Base-by-base conservation (phyloP, 2,329 filamentous ascomycete species). In the Nothophaeocryptopus gaeumannii region DNA sequence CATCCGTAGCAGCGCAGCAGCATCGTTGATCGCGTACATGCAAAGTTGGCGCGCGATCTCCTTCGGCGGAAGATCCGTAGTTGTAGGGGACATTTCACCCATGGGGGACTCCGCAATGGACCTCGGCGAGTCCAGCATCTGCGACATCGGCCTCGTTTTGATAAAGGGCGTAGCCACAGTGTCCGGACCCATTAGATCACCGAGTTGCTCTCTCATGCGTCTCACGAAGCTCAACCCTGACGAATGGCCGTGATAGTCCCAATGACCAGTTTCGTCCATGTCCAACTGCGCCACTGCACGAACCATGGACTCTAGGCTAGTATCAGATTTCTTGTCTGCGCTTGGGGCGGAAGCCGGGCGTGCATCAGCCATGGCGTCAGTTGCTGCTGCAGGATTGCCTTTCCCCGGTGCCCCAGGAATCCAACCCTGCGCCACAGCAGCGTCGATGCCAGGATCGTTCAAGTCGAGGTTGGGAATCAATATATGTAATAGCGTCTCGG, bases 221-320 rank as follows among this genome's bases (percentile, higher is more conserved):
- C 83, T 82, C 60, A 96, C 79, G 67, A 96, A 99, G 55, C 92
- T 89, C 37, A 91, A 80, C 2, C 92, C 91, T 0, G 93, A 97
- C 0, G 92, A 96, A 56, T 88, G 87, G 40, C 93, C 93, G 65
- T 95, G 89, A 63, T 96, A 99, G 69, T 97, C 91, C 84, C 90
- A 95, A 61, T 93, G 84, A 36, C 92, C 92, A 61, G 85, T 83
- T 60, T 97, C 92, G 62, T 95, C 90, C 31, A 97, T 78, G 63
- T 97, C 92, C 13, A 99, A 78, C 66, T 91, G 88, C 32, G 92
- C 93, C 2, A 92, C 89, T 36, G 88, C 88, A 65, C 92, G 88
- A 50, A 97, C 90, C 92, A 99, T 97, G 26, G 91, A 95, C 65
- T 92, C 85, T 20, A 99, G 76, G 57, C 92, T 81, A 9, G 81